These are phyloP conservation scores for Ceratocystis alfenasii DNA, from an alignment of 2,329 filamentous ascomycete species.

Conservation along the genomic window DNA sequence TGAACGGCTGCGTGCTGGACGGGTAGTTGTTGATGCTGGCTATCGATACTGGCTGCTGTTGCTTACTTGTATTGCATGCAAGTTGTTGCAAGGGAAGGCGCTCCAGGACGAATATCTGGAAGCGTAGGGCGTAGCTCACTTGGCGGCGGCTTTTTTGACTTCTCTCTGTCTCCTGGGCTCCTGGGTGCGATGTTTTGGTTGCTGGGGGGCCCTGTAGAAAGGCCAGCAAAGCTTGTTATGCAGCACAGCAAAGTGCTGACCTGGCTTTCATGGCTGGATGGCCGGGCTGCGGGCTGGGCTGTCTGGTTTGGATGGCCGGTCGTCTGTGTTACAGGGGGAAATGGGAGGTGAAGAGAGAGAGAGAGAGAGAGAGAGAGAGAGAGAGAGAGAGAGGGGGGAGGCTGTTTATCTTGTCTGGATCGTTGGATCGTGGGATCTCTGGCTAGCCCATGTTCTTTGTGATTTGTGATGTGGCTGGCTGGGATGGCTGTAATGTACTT, in stretches of 20 bases:
- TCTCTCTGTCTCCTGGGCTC: not conserved
- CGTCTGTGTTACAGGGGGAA: not conserved
- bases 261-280: not conserved
- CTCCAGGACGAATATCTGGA: no score
- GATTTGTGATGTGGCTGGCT: not conserved
- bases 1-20: not conserved
- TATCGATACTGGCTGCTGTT: not conserved
- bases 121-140: not conserved
- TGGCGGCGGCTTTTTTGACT: not conserved
- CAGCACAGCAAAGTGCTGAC: slow-evolving; percentile 6
- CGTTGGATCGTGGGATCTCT: not conserved
- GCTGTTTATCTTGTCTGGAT: slow-evolving; percentile 1
- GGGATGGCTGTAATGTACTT: not conserved
- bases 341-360: not conserved
- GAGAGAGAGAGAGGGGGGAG: not conserved
- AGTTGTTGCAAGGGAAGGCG: no score
- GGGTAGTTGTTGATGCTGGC: not conserved
- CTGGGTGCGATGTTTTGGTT: not conserved
- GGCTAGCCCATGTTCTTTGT: not conserved
- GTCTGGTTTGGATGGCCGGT: not conserved
- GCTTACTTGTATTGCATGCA: no score
- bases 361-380: not conserved
- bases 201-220: not conserved
- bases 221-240: not conserved
- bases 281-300: no score